phyloP scores from a whole-genome alignment of 2,329 filamentous ascomycete species.

The Periglandula ipomoeae region DNA sequence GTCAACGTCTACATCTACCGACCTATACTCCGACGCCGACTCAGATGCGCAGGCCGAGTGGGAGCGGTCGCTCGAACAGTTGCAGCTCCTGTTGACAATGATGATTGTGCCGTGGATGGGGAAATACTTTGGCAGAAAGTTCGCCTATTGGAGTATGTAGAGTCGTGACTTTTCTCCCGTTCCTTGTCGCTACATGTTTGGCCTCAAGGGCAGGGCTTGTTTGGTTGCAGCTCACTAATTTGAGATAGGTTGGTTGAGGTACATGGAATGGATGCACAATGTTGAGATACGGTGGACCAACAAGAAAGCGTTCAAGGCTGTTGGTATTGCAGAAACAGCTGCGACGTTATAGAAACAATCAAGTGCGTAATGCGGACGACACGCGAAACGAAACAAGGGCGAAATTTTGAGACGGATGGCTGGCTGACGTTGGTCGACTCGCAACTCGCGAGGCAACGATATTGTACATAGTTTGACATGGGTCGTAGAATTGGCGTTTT shows the following conservation, averaged over 20 bases:
- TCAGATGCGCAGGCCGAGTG: conserved; percentile 92
- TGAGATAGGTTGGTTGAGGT: conserved; percentile 71
- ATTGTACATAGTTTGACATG: not conserved
- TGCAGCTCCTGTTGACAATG: conserved; percentile 90
- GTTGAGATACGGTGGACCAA: conserved; percentile 62
- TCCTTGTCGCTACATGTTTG: not conserved
- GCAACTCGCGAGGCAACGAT: not conserved
- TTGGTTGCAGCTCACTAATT: not conserved
- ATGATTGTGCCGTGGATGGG: conserved; percentile 87
- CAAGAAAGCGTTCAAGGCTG: conserved; percentile 53
- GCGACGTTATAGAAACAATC: conserved; percentile 38
- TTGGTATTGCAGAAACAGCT: conserved; percentile 54
- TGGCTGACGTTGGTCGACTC: not conserved
- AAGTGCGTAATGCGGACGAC: not conserved
- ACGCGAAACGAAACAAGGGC: no score
- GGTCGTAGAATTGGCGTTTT: not conserved
- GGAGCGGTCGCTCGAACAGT: conserved; percentile 86
- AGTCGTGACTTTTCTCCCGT: not conserved
- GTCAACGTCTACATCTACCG: conserved; percentile 36
- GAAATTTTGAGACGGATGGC: not conserved
- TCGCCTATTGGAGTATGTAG: conserved; percentile 81
- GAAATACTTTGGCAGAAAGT: conserved; percentile 90
- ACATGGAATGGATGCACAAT: conserved; percentile 88
- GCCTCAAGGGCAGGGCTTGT: no score
- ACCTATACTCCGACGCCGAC: conserved; percentile 48